Percentiles rank a stretch among this genome's conserved stretches.
Conservation (phyloP, 2,329 filamentous ascomycete species). For the Fusarium mundagurra region DNA sequence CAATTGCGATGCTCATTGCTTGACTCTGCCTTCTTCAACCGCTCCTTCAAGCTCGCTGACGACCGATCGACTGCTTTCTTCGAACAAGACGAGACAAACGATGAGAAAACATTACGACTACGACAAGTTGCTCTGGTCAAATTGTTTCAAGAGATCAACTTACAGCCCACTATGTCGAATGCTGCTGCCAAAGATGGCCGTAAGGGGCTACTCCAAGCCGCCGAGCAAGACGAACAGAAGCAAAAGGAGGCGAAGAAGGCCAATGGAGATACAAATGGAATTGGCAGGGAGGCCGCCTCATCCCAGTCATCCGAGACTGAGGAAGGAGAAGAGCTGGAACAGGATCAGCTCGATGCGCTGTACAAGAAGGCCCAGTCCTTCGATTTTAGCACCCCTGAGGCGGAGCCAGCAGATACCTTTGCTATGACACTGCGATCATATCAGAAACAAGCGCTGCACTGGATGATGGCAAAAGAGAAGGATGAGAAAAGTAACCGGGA, state of each 20-base stretch:
- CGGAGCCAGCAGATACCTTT: constrained; percentile 85
- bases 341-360: constrained; percentile 91
- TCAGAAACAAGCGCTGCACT: constrained; percentile 93
- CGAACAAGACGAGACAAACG: constrained; percentile 84
- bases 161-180: constrained; percentile 80
- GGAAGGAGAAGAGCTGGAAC: constrained; percentile 90
- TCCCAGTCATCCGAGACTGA: constrained; percentile 74
- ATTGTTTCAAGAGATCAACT: constrained; percentile 87
- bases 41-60: constrained; percentile 66
- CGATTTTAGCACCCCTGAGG: constrained; percentile 90
- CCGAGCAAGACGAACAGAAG: constrained; percentile 85
- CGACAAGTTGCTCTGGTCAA: constrained; percentile 89
- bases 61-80: constrained; percentile 81
- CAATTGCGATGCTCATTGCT: constrained; percentile 85
- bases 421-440: constrained; percentile 87
- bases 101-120: constrained; percentile 84
- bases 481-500: constrained; percentile 77
- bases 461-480: constrained; percentile 96
- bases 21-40: constrained; percentile 75
- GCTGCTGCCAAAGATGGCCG: constrained; percentile 81
- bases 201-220: constrained; percentile 86
- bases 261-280: constrained; percentile 1
- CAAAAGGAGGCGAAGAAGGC: constrained; percentile 62
- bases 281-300: constrained; percentile 53
- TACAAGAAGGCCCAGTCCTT: constrained; percentile 98